Conservation (phyloP, 257 asterid genomes). For the Solanum appendiculatum region DNA sequence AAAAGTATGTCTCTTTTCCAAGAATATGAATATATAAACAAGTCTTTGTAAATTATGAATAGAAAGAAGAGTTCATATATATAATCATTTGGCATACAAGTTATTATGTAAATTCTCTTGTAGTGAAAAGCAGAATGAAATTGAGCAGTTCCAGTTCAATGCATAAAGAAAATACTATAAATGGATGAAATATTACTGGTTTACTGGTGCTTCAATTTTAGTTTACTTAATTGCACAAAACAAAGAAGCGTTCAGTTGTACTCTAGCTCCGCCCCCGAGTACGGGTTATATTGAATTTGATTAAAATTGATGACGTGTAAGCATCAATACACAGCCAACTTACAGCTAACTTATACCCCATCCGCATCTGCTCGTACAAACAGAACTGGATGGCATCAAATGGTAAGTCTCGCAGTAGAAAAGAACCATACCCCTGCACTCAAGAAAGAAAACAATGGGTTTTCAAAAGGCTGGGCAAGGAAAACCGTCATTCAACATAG, state of each 20-base stretch:
- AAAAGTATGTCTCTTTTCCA: neutral
- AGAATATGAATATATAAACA: neutral
- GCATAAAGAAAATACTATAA: neutral
- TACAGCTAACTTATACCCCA: constrained; percentile 63
- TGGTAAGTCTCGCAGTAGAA: constrained; percentile 61
- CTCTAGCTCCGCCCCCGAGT: neutral
- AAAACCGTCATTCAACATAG: neutral
- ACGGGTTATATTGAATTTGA: neutral
- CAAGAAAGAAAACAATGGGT: neutral
- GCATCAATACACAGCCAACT: constrained; percentile 6
- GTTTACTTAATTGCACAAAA: neutral
- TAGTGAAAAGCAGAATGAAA: neutral
- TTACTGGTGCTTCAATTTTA: neutral
- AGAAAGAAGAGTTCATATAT: neutral
- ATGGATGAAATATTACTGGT: neutral
- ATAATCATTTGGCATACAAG: neutral
- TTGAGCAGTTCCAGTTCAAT: neutral
- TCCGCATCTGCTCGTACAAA: constrained; percentile 55
- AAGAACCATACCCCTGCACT: constrained; percentile 62
- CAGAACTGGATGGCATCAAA: constrained; percentile 73
- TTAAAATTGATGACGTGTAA: neutral
- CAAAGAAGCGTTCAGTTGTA: neutral
- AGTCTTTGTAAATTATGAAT: neutral
- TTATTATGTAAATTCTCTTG: neutral
- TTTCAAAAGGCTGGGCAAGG: neutral